Percentiles rank a stretch among this genome's conserved stretches.
phyloP scores from a whole-genome alignment of 208 protist genomes.

The Wallacemonas sp. region DNA sequence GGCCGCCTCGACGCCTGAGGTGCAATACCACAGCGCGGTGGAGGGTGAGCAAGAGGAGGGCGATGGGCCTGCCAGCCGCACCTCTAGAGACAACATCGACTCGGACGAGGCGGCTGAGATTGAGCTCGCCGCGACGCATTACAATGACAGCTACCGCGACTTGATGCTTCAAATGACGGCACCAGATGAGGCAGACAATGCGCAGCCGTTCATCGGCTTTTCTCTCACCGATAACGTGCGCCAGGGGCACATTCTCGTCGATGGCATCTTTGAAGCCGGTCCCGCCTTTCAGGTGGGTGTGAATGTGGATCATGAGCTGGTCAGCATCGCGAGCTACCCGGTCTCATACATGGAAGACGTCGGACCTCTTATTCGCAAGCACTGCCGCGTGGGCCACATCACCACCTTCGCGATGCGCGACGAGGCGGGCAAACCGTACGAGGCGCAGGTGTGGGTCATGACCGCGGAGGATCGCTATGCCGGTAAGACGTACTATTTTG shows the following conservation, averaged over 20 bases:
- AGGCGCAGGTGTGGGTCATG: slow-evolving; percentile 22
- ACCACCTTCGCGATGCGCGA: slow-evolving; percentile 11
- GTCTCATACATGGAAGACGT: slow-evolving; percentile 17
- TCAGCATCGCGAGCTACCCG: slow-evolving; percentile 10
- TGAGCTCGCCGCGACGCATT: slow-evolving; percentile 6
- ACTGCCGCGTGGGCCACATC: slow-evolving; percentile 19
- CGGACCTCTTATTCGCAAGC: slow-evolving; percentile 10
- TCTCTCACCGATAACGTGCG: slow-evolving; percentile 23
- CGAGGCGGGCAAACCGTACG: neutral
- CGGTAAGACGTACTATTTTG: slow-evolving; percentile 23
- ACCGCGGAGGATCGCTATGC: slow-evolving; percentile 22
- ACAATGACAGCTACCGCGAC: slow-evolving; percentile 14
- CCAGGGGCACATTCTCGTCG: slow-evolving; percentile 21
- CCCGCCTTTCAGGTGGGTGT: slow-evolving; percentile 21
- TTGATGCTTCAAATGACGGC: slow-evolving; percentile 5
- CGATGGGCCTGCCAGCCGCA: neutral
- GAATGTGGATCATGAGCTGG: slow-evolving; percentile 23
- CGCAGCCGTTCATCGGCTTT: slow-evolving; percentile 27
- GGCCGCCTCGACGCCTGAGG: neutral
- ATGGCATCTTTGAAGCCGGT: slow-evolving; percentile 20
- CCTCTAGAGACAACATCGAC: slow-evolving; percentile 5
- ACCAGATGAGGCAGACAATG: neutral
- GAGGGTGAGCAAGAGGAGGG: neutral
- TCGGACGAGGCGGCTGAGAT: slow-evolving; percentile 5
- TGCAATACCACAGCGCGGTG: neutral